phyloP scores from a whole-genome alignment of 2,329 filamentous ascomycete species.

The Diplocarpon rosae region DNA sequence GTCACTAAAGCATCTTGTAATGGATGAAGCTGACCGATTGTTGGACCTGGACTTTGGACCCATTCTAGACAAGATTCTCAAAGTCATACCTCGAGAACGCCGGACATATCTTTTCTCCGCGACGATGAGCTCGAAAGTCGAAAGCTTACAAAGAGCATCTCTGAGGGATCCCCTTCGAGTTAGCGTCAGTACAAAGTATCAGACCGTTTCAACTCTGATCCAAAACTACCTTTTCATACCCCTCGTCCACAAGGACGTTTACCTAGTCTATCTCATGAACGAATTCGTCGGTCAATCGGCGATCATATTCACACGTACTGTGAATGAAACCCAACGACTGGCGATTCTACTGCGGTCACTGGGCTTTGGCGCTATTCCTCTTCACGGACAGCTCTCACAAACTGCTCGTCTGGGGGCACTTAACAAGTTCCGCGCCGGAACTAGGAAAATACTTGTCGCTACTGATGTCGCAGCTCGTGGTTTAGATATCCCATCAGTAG shows the following conservation, averaged over 20 bases:
- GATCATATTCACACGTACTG: constrained; percentile 87
- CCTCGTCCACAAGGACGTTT: constrained; percentile 78
- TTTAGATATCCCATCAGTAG: constrained; percentile 86
- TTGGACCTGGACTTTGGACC: constrained; percentile 92
- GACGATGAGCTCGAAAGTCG: constrained; percentile 88
- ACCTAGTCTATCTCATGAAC: constrained; percentile 76
- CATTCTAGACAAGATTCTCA: constrained; percentile 84
- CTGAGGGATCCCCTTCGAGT: constrained; percentile 76
- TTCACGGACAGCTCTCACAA: constrained; percentile 88
- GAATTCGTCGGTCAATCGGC: constrained; percentile 76
- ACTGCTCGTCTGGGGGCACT: constrained; percentile 76
- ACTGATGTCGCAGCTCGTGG: constrained; percentile 91
- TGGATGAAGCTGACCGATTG: constrained; percentile 88
- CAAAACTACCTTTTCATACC: constrained; percentile 84
- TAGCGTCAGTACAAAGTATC: constrained; percentile 74
- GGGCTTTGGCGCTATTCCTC: constrained; percentile 80
- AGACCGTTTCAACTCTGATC: constrained; percentile 80
- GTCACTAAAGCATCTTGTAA: constrained; percentile 75
- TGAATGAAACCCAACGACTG: constrained; percentile 80
- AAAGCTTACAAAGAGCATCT: constrained; percentile 81
- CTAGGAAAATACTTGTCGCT: constrained; percentile 78
- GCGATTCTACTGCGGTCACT: constrained; percentile 73
- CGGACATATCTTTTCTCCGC: constrained; percentile 87
- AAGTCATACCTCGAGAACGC: constrained; percentile 68
- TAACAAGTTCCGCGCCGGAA: constrained; percentile 75